Evolutionary conservation across 2,329 filamentous ascomycete species (phyloP).

Genomic region (Penicillium sp.): DNA sequence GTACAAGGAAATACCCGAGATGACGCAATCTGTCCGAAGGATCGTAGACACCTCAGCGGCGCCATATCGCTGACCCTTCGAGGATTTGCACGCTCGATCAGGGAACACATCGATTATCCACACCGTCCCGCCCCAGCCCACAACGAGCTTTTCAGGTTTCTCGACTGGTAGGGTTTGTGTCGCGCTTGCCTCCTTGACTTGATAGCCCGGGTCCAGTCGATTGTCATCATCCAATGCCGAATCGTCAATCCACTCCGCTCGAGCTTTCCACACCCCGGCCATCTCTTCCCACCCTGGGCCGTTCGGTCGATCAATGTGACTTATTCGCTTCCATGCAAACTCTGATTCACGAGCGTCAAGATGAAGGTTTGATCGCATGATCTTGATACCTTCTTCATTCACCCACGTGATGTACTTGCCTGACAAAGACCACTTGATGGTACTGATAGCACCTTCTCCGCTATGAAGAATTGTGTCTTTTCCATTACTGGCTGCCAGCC

Average conservation of each 20-base stretch:
- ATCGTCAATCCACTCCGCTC: conserved; percentile 90
- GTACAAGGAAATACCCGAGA: conserved; percentile 95
- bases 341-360: conserved; percentile 71
- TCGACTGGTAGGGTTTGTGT: conserved; percentile 40
- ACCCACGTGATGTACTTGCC: conserved; percentile 92
- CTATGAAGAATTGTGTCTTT: conserved; percentile 84
- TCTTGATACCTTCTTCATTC: conserved; percentile 95
- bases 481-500: conserved; percentile 68
- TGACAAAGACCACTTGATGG: conserved; percentile 89
- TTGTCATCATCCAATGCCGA: conserved; percentile 69
- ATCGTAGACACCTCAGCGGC: conserved; percentile 88
- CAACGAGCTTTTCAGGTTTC: conserved; percentile 66
- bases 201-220: conserved; percentile 32
- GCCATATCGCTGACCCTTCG: conserved; percentile 65
- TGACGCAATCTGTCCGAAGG: conserved; percentile 95
- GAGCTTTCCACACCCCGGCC: conserved; percentile 89
- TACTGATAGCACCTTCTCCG: conserved; percentile 84
- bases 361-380: conserved; percentile 85
- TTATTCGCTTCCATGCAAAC: conserved; percentile 88
- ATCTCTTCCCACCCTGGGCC: conserved; percentile 90
- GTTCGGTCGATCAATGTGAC: conserved; percentile 82
- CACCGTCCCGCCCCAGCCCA: conserved; percentile 93
- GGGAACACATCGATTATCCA: conserved; percentile 93
- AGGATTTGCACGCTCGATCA: conserved; percentile 61
- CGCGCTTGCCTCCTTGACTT: conserved; percentile 33